phyloP scores from a whole-genome alignment of 345 rosid genomes.

The Fremontodendron californicum region DNA sequence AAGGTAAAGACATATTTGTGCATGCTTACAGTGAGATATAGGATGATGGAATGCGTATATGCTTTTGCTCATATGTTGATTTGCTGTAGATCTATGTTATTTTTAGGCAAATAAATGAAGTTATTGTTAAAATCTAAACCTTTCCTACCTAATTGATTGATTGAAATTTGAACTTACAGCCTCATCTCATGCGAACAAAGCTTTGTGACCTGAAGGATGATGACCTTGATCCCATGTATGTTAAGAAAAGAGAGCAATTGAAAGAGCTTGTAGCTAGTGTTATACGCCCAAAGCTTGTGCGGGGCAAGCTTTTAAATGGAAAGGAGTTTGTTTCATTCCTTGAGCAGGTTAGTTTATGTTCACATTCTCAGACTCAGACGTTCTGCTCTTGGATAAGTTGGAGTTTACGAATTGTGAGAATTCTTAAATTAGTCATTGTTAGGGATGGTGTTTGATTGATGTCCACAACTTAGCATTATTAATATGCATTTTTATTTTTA shows the following conservation, averaged over 20 bases:
- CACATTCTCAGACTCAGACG: neutral
- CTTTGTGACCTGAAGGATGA: constrained; percentile 94
- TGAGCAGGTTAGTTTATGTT: constrained; percentile 61
- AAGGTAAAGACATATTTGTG: neutral
- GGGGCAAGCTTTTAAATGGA: constrained; percentile 78
- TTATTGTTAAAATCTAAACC: constrained; percentile 13
- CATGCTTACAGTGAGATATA: neutral
- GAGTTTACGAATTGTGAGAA: neutral
- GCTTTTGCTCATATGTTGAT: neutral
- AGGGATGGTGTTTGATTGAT: neutral
- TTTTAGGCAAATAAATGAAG: neutral
- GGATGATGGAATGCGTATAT: constrained; percentile 9
- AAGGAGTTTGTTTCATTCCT: constrained; percentile 89
- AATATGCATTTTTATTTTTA: constrained; percentile 5
- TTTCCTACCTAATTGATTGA: constrained; percentile 30
- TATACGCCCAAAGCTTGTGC: constrained; percentile 90
- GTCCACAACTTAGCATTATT: neutral
- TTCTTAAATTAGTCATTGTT: neutral
- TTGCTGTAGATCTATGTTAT: neutral
- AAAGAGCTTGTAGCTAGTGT: constrained; percentile 75
- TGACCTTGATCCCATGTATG: constrained; percentile 83
- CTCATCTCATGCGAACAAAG: constrained; percentile 91
- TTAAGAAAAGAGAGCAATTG: constrained; percentile 70
- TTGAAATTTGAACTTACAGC: constrained; percentile 45
- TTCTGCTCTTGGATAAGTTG: neutral